Percentiles rank a stretch among this genome's conserved stretches.
Evolutionary conservation across 805 yeast genomes (phyloP).

Genomic region (Debaryomyces hansenii): DNA sequence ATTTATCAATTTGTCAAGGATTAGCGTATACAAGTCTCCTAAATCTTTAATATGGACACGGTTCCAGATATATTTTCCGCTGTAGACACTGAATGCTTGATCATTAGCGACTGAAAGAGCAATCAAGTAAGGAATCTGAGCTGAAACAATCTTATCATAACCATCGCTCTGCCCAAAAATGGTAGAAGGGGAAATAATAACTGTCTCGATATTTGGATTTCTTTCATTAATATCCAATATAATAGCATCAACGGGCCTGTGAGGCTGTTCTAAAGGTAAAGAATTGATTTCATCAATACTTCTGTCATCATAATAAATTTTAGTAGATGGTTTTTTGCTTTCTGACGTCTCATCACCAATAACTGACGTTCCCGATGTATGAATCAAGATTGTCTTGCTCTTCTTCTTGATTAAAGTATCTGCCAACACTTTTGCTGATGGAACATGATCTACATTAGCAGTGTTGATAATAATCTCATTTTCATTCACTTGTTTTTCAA

Average conservation of each 20-base stretch:
- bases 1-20: slow-evolving; percentile 20
- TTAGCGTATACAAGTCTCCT: slow-evolving; percentile 25
- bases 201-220: slow-evolving; percentile 30
- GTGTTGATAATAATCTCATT: slow-evolving; percentile 32
- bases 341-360: slow-evolving; percentile 19
- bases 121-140: slow-evolving; percentile 29
- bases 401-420: slow-evolving; percentile 18
- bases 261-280: slow-evolving; percentile 26
- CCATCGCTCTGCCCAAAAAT: slow-evolving; percentile 35
- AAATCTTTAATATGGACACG: slow-evolving; percentile 35
- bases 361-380: slow-evolving; percentile 37
- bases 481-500: slow-evolving; percentile 14
- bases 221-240: slow-evolving; percentile 24
- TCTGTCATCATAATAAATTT: slow-evolving; percentile 21
- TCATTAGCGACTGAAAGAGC: slow-evolving; percentile 13
- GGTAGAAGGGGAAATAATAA: slow-evolving; percentile 32
- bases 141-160: slow-evolving; percentile 23
- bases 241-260: slow-evolving; percentile 30
- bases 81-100: slow-evolving; percentile 24
- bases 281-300: slow-evolving; percentile 25
- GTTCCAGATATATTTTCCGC: slow-evolving; percentile 35
- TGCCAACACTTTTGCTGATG: slow-evolving; percentile 18
- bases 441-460: slow-evolving; percentile 28
- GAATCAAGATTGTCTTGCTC: slow-evolving; percentile 26
- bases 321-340: slow-evolving; percentile 14